phyloP scores from a whole-genome alignment of 768 basidiomycete genomes.

The Tricholoma furcatifolium region DNA sequence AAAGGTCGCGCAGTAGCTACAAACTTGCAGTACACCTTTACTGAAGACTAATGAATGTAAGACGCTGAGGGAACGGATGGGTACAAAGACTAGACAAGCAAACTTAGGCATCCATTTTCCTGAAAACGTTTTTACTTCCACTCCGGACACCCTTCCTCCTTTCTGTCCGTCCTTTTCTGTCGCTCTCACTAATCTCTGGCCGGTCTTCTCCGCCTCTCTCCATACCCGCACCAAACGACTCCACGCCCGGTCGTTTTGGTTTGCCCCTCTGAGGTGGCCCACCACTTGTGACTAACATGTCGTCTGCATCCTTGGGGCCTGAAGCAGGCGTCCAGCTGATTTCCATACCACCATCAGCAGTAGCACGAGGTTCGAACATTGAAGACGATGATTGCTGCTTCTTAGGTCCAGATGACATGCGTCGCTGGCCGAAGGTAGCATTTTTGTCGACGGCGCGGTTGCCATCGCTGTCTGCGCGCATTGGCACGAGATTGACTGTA shows the following conservation, averaged over 20 bases:
- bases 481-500: conserved; percentile 60
- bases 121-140: conserved; percentile 86
- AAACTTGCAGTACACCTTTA: too few relatives aligned
- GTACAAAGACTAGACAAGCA: background rate
- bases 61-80: background rate
- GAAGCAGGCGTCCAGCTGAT: conserved; percentile 77
- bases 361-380: conserved; percentile 20
- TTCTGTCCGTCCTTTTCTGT: conserved; percentile 75
- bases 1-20: conserved; percentile 19
- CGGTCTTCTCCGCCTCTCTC: conserved; percentile 69
- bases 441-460: conserved; percentile 39
- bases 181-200: conserved; percentile 56
- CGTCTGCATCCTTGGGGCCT: conserved; percentile 33
- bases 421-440: conserved; percentile 73
- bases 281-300: conserved; percentile 22
- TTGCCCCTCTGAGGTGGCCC: conserved; percentile 29
- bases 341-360: conserved; percentile 71
- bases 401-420: conserved; percentile 26
- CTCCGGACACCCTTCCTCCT: conserved; percentile 80
- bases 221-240: conserved; percentile 85
- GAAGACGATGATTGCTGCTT: conserved; percentile 2
- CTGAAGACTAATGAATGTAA: too few relatives aligned
- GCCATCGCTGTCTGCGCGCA: conserved; percentile 44
- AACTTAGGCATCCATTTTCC: conserved; percentile 29
- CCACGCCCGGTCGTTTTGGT: conserved; percentile 58